Percentiles rank a stretch among this genome's conserved stretches.
Conservation (phyloP, 2,329 filamentous ascomycete species). For the Pseudogymnoascus sp. region DNA sequence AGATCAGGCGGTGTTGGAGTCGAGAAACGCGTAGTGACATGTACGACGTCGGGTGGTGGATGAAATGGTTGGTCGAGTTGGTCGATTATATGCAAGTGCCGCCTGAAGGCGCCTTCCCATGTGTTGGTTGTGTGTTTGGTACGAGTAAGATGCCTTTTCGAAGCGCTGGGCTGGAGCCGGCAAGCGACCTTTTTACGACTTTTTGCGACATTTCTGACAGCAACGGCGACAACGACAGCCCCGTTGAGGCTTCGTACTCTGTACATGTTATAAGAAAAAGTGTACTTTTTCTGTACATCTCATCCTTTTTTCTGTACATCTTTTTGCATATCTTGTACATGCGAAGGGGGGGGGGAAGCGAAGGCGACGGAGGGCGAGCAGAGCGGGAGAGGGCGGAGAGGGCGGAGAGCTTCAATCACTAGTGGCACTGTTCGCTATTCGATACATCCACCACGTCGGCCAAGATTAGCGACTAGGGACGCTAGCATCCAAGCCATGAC, state of each 20-base stretch:
- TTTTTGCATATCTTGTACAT: not conserved
- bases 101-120: not conserved
- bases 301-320: too few species aligned
- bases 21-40: not conserved
- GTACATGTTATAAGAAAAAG: too few species aligned
- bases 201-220: not conserved
- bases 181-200: not conserved
- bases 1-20: not conserved
- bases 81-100: not conserved
- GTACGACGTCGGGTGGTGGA: not conserved
- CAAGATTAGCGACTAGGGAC: not conserved
- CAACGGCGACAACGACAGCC: not conserved
- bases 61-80: not conserved
- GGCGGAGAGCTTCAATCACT: not conserved
- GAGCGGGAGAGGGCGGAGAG: too few species aligned
- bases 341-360: not conserved
- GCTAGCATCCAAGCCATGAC: not conserved
- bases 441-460: not conserved
- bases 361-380: not conserved
- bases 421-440: not conserved
- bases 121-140: not conserved
- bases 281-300: too few species aligned
- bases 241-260: not conserved
- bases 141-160: not conserved
- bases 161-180: not conserved